Evolutionary conservation across 345 rosid genomes (phyloP), one percentile per base, ranked within the genome.

Genomic region (Populus pruinosa): DNA sequence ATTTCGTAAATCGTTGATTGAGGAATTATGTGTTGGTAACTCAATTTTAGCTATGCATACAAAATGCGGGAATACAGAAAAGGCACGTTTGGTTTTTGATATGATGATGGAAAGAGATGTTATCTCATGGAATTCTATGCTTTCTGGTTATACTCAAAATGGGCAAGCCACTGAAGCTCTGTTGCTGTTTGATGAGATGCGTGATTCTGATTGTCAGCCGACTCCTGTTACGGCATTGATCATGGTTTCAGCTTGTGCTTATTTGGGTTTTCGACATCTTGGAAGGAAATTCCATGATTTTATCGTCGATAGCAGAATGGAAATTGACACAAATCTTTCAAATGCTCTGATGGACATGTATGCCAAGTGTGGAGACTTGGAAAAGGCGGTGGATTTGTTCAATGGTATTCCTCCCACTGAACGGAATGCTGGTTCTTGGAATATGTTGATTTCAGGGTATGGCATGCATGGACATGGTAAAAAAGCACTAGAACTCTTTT

Each of bases 41-140:
- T 85, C 90, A 21, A 75, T 89, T 73, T 53, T 87, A 20, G 83
- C 91, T 21, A 89, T 83, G 92, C 78, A 84, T 67, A 81, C 85
- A 33, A 89, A 84, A 84, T 87, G 92, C 33, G 86, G 87, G 39
- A 78, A 76, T 80, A 39, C 81, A 70, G 78, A 36, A 0, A 77
- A 75, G 75, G 89, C 92, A 21, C 84, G 85, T 25, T 61, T 80
- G 79, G 86, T 84, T 81, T 88, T 87, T 76, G 88, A 85, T 65
- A 78, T 20, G 75, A 86, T 90, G 85, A 71, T 73, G 16, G 63
- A 71, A 70, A 87, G 82, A 82, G 87, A 90, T 65, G 84, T 67
- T 8, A 83, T 87, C 72, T 82, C 90, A 8, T 89, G 92, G 92
- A 90, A 90, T 74, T 78, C 90, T 33, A 79, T 89, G 89, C 91